Conservation (phyloP, 306 rosid genomes). For the Neltuma alba region DNA sequence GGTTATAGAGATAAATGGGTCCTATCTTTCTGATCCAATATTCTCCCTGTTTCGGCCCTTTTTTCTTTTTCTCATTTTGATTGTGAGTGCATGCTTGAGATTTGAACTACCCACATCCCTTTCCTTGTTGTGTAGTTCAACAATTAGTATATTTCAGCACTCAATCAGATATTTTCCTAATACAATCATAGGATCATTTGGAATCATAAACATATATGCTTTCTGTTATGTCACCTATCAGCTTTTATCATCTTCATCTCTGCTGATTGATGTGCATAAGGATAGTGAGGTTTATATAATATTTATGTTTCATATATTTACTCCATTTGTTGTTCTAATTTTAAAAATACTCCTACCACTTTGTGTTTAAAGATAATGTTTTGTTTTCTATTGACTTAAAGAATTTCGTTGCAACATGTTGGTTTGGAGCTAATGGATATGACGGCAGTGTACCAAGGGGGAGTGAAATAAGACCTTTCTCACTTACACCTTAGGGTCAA, state of each 20-base stretch:
- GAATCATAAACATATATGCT: neutral
- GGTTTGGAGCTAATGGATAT: slow-evolving; percentile 97
- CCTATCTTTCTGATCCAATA: too few relatives aligned
- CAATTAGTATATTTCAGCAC: neutral
- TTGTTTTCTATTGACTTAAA: slow-evolving; percentile 29
- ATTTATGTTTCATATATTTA: too few relatives aligned
- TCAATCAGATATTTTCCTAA: neutral
- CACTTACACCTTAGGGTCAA: too few relatives aligned
- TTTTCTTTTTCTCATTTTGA: too few relatives aligned
- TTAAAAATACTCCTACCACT: slow-evolving; percentile 32
- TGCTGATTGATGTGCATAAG: neutral
- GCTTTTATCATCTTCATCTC: neutral
- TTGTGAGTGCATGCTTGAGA: too few relatives aligned
- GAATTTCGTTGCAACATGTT: slow-evolving; percentile 69
- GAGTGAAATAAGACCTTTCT: too few relatives aligned
- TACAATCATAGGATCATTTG: neutral
- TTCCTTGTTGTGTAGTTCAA: neutral
- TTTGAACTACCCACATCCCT: too few relatives aligned
- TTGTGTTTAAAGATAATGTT: slow-evolving; percentile 10
- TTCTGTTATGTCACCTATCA: neutral
- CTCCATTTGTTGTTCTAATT: too few relatives aligned
- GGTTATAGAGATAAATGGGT: too few relatives aligned
- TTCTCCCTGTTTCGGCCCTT: too few relatives aligned
- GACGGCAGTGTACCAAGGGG: slow-evolving; percentile 99
- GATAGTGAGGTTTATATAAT: too few relatives aligned